phyloP scores from a whole-genome alignment of 139 green algal genomes.

The Marvania coccoides region DNA sequence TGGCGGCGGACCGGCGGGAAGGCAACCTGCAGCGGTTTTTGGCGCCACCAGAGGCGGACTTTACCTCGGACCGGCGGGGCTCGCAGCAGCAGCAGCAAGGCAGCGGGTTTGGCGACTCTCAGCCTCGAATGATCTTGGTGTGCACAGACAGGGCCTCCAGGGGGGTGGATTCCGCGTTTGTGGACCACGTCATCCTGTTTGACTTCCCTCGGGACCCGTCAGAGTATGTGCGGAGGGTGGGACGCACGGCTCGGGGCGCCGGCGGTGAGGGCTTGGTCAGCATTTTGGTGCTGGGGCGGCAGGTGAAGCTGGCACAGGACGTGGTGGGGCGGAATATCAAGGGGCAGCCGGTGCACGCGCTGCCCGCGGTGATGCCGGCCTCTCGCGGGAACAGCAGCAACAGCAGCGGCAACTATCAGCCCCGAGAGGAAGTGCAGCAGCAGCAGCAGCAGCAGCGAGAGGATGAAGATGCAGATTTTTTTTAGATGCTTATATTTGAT shows the following conservation, averaged over 20 bases:
- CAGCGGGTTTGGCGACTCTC: background rate
- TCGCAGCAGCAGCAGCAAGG: background rate
- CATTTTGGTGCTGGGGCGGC: constrained; percentile 75
- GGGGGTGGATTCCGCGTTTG: constrained; percentile 61
- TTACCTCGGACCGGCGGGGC: background rate
- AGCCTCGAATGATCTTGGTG: constrained; percentile 45
- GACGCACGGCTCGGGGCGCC: constrained; percentile 77
- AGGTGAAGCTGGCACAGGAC: constrained; percentile 64
- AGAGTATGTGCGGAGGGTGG: constrained; percentile 89
- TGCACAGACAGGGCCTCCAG: constrained; percentile 69
- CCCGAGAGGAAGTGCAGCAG: too few species aligned
- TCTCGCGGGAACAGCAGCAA: background rate
- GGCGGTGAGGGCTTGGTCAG: constrained; percentile 65
- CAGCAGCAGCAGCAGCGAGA: background rate
- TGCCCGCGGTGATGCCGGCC: constrained; percentile 35
- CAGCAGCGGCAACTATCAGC: background rate
- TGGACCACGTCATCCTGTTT: constrained; percentile 88
- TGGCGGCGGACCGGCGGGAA: constrained; percentile 43
- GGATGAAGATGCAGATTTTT: background rate
- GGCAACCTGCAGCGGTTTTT: constrained; percentile 60
- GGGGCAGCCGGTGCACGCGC: constrained; percentile 57
- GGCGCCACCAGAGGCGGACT: background rate
- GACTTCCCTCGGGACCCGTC: constrained; percentile 92
- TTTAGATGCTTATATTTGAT: background rate
- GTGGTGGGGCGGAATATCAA: constrained; percentile 63